phyloP scores from a whole-genome alignment of 139 green algal species.

The Chlamydomonas sp. region DNA sequence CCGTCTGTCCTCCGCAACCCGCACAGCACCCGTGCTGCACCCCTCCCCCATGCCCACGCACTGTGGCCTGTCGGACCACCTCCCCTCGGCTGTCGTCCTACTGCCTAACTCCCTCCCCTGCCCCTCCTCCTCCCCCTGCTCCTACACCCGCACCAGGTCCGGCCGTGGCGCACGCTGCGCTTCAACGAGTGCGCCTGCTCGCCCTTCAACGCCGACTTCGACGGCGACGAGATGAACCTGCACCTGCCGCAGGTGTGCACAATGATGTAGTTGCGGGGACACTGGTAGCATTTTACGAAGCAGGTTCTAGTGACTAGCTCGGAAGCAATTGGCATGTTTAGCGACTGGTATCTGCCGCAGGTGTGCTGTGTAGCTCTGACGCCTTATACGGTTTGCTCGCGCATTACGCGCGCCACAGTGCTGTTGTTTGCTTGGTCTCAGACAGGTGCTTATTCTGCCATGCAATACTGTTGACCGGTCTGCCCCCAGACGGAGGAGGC shows the following conservation, averaged over 20 bases:
- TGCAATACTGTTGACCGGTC: background rate
- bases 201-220: slow-evolving; percentile 99
- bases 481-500: slow-evolving; percentile 93
- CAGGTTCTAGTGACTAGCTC: background rate
- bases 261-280: background rate
- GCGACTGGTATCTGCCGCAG: too few species aligned
- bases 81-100: background rate
- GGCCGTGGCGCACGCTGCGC: slow-evolving; percentile 90
- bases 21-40: too few species aligned
- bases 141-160: background rate
- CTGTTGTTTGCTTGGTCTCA: background rate
- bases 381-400: too few species aligned
- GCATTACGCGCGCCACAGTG: too few species aligned
- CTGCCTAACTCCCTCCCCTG: background rate
- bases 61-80: too few species aligned
- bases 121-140: background rate
- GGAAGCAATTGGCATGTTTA: background rate
- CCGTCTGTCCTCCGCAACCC: too few species aligned
- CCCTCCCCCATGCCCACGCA: too few species aligned
- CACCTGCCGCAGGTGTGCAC: slow-evolving; percentile 86
- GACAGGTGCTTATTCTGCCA: background rate
- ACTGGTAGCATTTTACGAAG: background rate
- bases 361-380: background rate
- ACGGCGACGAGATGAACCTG: slow-evolving; percentile 99
- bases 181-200: slow-evolving; percentile 99